phyloP scores from a whole-genome alignment of 495 filamentous ascomycete genomes.

The Penicillium parvum region DNA sequence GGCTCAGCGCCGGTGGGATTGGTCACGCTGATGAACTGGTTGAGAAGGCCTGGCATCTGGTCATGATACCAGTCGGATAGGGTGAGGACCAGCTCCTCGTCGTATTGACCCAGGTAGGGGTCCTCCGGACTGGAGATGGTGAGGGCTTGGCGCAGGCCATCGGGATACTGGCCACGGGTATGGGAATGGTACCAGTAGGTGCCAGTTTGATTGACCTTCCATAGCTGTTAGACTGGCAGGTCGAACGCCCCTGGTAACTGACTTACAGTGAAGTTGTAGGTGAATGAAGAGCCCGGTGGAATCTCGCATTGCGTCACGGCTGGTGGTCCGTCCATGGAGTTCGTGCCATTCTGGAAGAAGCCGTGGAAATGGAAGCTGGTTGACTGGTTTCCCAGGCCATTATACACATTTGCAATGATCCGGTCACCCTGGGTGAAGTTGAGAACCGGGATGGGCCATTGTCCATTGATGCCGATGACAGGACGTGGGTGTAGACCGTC shows the following conservation, averaged over 20 bases:
- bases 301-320: no score
- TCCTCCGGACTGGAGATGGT: slow-evolving; percentile 63
- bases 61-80: slow-evolving; percentile 63
- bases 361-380: slow-evolving; percentile 80
- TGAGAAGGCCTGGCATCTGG: slow-evolving; percentile 39
- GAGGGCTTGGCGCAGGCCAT: slow-evolving; percentile 68
- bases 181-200: slow-evolving; percentile 87
- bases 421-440: slow-evolving; percentile 66
- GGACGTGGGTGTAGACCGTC: slow-evolving; percentile 63
- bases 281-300: no score
- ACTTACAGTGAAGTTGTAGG: no score
- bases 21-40: slow-evolving; percentile 40
- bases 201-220: slow-evolving; percentile 68
- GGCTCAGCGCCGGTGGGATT: slow-evolving; percentile 54
- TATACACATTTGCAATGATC: slow-evolving; percentile 66
- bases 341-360: slow-evolving; percentile 65
- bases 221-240: no score
- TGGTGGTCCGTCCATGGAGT: slow-evolving; percentile 69
- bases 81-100: slow-evolving; percentile 61
- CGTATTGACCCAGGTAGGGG: slow-evolving; percentile 59
- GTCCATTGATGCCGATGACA: slow-evolving; percentile 74
- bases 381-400: slow-evolving; percentile 64
- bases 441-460: slow-evolving; percentile 72
- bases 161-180: slow-evolving; percentile 63
- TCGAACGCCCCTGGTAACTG: no score